A percentile compares a stretch with the other conserved stretches of the same genome.
Conservation (phyloP, 192 early-diverging fungal genomes). For the Coemansia sp. region DNA sequence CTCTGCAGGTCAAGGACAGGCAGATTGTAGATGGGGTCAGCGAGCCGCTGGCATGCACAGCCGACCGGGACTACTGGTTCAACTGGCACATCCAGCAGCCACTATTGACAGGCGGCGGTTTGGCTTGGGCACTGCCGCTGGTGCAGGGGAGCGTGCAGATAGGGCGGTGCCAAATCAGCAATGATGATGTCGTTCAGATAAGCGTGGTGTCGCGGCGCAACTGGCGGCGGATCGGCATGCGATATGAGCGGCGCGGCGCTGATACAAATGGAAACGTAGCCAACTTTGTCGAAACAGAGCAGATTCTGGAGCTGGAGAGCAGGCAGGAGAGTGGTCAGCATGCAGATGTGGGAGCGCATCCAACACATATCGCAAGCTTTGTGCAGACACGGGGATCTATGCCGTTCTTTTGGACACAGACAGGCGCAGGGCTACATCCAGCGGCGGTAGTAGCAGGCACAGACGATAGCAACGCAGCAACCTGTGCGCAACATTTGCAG, state of each 20-base stretch:
- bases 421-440: constrained; percentile 68
- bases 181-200: constrained; percentile 62
- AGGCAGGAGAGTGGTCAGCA: constrained; percentile 1
- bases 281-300: constrained; percentile 98
- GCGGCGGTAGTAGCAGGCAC: constrained; percentile 59
- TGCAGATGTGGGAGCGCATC: constrained; percentile 11
- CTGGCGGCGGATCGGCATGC: constrained; percentile 60
- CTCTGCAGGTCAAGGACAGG: constrained; percentile 28
- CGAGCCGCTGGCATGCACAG: constrained; percentile 11
- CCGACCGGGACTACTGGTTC: constrained; percentile 45
- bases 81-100: constrained; percentile 31
- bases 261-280: constrained; percentile 84
- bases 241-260: constrained; percentile 88
- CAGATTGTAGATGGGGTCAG: not conserved
- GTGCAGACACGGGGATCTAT: constrained; percentile 92
- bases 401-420: constrained; percentile 73
- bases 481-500: constrained; percentile 60
- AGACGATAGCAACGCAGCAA: constrained; percentile 55
- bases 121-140: constrained; percentile 52
- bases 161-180: constrained; percentile 58
- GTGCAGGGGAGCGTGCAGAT: constrained; percentile 73
- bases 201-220: constrained; percentile 69
- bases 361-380: constrained; percentile 66
- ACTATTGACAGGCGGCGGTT: constrained; percentile 7
- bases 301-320: constrained; percentile 66